A percentile compares a stretch with the other conserved stretches of the same genome.
phyloP scores from a whole-genome alignment of 73 alveolate genomes.

The Effrenium voratum region DNA sequence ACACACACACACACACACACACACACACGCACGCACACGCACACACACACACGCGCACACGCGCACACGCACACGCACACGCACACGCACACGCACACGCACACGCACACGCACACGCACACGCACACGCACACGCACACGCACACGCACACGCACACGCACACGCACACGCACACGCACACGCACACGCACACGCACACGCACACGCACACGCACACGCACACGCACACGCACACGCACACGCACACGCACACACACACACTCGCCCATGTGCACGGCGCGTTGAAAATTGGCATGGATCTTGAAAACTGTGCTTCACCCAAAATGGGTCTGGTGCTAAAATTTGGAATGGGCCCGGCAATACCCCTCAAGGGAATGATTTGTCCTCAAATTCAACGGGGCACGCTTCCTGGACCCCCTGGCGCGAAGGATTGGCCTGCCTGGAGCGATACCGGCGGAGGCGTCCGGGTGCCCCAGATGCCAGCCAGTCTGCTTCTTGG shows the following conservation, averaged over 20 bases:
- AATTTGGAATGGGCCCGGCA: too few species aligned
- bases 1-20: not conserved
- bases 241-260: too few species aligned
- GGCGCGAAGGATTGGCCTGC: not conserved
- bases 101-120: not conserved
- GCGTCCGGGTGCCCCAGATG: slow-evolving; percentile 8
- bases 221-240: too few species aligned
- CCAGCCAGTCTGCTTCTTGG: too few species aligned
- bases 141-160: not conserved
- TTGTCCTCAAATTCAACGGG: too few species aligned
- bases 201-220: too few species aligned
- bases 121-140: not conserved
- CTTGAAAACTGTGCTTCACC: too few species aligned
- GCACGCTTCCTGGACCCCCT: not conserved
- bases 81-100: not conserved
- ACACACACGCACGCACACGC: not conserved
- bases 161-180: not conserved
- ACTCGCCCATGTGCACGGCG: too few species aligned
- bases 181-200: not conserved
- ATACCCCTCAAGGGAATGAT: too few species aligned
- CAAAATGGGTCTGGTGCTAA: too few species aligned
- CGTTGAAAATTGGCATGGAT: too few species aligned
- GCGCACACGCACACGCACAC: too few species aligned
- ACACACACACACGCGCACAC: not conserved
- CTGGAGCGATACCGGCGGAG: slow-evolving; percentile 50